Base-by-base conservation (phyloP, 768 basidiomycete species). In the Hygrophorus pudorinus region DNA sequence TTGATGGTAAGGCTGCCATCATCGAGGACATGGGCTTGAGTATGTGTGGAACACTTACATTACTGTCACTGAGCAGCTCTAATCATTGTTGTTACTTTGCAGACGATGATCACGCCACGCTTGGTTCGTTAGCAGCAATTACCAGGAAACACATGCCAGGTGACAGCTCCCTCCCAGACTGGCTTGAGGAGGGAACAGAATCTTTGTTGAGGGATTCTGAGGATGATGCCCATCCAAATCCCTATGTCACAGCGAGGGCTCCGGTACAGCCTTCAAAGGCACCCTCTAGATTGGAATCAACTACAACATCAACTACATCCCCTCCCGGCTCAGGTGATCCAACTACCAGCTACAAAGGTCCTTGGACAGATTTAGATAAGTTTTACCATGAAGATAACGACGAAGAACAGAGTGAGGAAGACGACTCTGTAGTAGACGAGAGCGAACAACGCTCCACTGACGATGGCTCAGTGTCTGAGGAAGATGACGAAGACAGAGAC, bases 141-240 rank as follows among this genome's bases (percentile, higher is more conserved):
- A 76, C 73, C 2, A 75, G 76, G 1, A 77, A 70, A 56, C 62
- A 66, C 9, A 67, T 78, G 58, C 66, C 63, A 4, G 63, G 68
- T 35, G 77, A 81, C 46, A 65, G 59, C 27, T 41, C 67, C 47
- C 45, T 94, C 0, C 87, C 89, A 0, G 88, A 89, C 53, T 96
- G 93, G 93, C 70, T 85, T 4, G 89, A 93, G 59, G 70, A 76
- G 44, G 91, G 90, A 0, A 87, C 87, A 3, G 87, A 91, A 51
- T 65, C 85, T 1, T 68, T 74, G 0, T 62, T 97, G 45, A 74
- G 93, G 46, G 83, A 90, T 48, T 68, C 65, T 14, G 75, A 72
- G 37, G 79, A 82, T 8, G 82, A 83, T 45, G 51, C 51, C 1
- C 55, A 61, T 27, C 58, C 64, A 16, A 56, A 55, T 6, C 59